phyloP scores from a whole-genome alignment of 208 protist genomes.

The Leishmania braziliensis region DNA sequence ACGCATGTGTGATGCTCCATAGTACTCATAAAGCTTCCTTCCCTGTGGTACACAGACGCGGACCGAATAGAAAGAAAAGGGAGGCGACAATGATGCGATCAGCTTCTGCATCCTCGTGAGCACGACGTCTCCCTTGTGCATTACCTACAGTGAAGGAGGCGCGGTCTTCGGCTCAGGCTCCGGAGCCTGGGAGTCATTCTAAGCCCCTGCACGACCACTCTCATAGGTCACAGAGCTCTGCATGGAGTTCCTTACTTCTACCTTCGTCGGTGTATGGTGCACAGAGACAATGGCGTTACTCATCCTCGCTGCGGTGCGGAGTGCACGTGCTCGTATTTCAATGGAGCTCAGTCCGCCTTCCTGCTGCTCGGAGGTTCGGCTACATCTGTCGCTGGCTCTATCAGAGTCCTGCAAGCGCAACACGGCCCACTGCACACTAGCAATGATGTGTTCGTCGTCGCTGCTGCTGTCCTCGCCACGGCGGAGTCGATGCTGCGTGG shows the following conservation, averaged over 20 bases:
- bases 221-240: neutral
- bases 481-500: neutral
- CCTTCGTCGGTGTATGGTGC: neutral
- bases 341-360: neutral
- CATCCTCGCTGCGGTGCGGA: neutral
- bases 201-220: no score
- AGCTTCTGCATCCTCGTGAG: neutral
- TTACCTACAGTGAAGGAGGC: neutral
- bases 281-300: neutral
- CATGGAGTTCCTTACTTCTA: neutral
- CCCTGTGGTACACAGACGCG: neutral
- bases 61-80: neutral
- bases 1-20: neutral
- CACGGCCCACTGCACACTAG: neutral
- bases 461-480: constrained; percentile 6
- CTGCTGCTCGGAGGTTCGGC: neutral
- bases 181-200: neutral
- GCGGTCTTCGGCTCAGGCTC: neutral
- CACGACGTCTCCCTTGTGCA: neutral
- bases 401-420: constrained; percentile 7
- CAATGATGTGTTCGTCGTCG: constrained; percentile 15
- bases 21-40: neutral
- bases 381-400: neutral
- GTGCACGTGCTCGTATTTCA: neutral
- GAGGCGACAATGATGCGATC: neutral